A percentile compares a stretch with the other conserved stretches of the same genome.
Conservation (phyloP, 1,284 basidiomycete genomes). For the Peniophora sp. region DNA sequence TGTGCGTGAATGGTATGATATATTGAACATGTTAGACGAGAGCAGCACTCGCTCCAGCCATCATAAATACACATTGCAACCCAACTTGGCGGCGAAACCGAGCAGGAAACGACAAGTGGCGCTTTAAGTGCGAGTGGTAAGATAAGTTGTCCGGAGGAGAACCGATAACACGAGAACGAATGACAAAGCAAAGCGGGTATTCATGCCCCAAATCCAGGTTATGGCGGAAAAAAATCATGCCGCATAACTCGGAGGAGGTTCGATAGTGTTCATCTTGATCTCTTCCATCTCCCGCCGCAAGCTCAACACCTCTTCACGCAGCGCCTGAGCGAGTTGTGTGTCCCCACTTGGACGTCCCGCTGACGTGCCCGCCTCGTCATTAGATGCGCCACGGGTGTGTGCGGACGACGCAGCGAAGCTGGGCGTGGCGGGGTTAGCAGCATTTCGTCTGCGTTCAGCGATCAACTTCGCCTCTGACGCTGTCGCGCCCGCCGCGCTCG, state of each 20-base stretch:
- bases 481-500: too few species aligned
- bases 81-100: too few species aligned
- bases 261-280: slow-evolving; percentile 13
- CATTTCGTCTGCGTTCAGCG: not conserved
- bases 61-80: too few species aligned
- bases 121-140: too few species aligned
- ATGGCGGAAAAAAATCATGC: not conserved
- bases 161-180: too few species aligned
- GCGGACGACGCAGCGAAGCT: not conserved
- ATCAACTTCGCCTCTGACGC: too few species aligned
- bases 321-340: slow-evolving; percentile 2
- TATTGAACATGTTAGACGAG: too few species aligned
- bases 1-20: too few species aligned
- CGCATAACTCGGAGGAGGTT: slow-evolving; percentile 13
- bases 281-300: slow-evolving; percentile 16
- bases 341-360: not conserved
- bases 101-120: too few species aligned
- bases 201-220: not conserved
- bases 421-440: not conserved
- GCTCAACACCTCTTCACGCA: slow-evolving; percentile 15
- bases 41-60: too few species aligned
- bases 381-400: not conserved
- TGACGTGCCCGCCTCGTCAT: not conserved
- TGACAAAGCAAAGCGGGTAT: too few species aligned
- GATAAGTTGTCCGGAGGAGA: too few species aligned